These are phyloP conservation scores for Kwoniella heveanensis DNA, from an alignment of 768 basidiomycete genomes.

Conservation along the genomic window DNA sequence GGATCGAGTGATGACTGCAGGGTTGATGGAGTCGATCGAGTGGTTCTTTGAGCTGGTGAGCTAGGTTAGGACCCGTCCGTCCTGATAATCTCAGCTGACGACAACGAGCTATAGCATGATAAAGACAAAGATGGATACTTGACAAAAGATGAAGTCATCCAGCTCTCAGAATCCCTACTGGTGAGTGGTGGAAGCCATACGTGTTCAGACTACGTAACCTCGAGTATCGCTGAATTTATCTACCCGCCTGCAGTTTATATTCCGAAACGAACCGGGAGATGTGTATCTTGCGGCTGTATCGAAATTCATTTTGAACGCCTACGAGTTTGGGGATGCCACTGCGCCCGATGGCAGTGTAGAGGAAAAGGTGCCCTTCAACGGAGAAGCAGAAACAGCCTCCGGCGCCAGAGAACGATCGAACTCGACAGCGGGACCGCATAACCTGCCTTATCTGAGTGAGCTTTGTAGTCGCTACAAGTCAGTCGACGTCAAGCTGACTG, in stretches of 20 bases:
- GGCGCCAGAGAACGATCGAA: constrained; percentile 58
- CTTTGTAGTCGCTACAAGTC: constrained; percentile 35
- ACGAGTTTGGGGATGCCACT: constrained; percentile 89
- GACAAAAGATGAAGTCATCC: constrained; percentile 94
- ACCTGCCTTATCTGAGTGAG: constrained; percentile 89
- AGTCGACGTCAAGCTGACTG: constrained; percentile 5
- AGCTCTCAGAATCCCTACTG: constrained; percentile 88
- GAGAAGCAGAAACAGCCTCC: constrained; percentile 47
- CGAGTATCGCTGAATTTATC: no score
- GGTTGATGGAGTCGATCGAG: constrained; percentile 96
- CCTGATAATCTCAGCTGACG: not conserved
- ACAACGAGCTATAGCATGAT: constrained; percentile 40
- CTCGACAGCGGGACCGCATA: constrained; percentile 60
- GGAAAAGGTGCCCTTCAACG: constrained; percentile 38
- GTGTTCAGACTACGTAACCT: not conserved
- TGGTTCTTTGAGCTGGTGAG: constrained; percentile 86
- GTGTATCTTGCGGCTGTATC: constrained; percentile 95
- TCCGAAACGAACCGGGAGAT: constrained; percentile 94
- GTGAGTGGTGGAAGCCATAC: constrained; percentile 56
- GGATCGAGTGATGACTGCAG: constrained; percentile 90
- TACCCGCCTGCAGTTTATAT: constrained; percentile 82
- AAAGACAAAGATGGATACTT: constrained; percentile 94
- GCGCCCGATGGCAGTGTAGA: constrained; percentile 43
- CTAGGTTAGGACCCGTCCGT: not conserved
- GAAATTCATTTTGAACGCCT: constrained; percentile 96